A percentile compares a stretch with the other conserved stretches of the same genome.
These are phyloP conservation scores for Magnolia kwangsiensis DNA, from an alignment of 164 flowering plant species.

Conservation along the genomic window DNA sequence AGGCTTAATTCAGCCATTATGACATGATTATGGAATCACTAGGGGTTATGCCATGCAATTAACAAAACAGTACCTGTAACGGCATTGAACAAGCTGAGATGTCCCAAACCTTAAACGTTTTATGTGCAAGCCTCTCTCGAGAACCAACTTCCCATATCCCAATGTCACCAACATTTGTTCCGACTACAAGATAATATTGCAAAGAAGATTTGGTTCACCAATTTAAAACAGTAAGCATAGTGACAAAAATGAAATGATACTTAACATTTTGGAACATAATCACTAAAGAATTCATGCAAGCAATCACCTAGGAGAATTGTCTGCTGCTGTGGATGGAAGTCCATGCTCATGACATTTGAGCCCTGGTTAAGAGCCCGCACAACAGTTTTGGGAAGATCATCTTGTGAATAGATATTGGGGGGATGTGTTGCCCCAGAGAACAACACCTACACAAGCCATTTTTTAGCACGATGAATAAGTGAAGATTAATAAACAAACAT, in stretches of 20 bases:
- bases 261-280: background rate
- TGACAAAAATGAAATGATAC: background rate
- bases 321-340: constrained; percentile 78
- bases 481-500: background rate
- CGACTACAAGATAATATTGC: constrained; percentile 33
- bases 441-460: constrained; percentile 36
- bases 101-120: constrained; percentile 51
- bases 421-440: constrained; percentile 58
- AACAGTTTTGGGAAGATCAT: constrained; percentile 72
- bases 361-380: constrained; percentile 57
- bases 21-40: background rate
- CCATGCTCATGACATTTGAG: constrained; percentile 78
- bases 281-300: background rate
- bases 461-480: background rate
- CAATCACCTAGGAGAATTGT: constrained; percentile 60
- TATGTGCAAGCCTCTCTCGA: constrained; percentile 39
- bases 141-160: constrained; percentile 63
- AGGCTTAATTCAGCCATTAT: background rate
- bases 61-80: constrained; percentile 30
- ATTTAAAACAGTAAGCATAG: background rate
- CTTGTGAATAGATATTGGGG: constrained; percentile 53
- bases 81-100: constrained; percentile 33
- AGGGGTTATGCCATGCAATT: background rate
- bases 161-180: constrained; percentile 67
- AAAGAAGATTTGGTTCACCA: background rate